phyloP scores from a whole-genome alignment of 2,329 filamentous ascomycete genomes.

The Fusarium fujikuroi region DNA sequence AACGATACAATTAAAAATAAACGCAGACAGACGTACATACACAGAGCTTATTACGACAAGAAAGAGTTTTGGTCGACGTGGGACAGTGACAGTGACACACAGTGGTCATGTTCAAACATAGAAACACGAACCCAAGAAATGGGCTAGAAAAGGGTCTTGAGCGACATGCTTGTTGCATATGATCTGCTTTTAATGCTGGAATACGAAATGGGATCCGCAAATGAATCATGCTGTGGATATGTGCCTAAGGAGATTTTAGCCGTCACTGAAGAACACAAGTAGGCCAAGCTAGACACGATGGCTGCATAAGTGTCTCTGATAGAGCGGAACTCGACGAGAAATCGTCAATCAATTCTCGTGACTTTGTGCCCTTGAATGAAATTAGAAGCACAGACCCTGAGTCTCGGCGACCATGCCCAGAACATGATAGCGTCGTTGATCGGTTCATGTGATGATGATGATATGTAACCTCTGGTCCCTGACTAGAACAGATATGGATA shows the following conservation, averaged over 20 bases:
- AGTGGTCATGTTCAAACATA: conserved; percentile 1
- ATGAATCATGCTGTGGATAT: conserved; percentile 12
- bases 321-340: neutral
- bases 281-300: neutral
- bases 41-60: neutral
- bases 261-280: neutral
- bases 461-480: conserved; percentile 24
- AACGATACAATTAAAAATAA: neutral
- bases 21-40: neutral
- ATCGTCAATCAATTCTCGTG: neutral
- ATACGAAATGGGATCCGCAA: conserved; percentile 14
- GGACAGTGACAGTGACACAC: neutral
- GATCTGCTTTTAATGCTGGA: conserved; percentile 26
- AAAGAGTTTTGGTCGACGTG: neutral
- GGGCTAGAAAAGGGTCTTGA: neutral
- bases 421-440: conserved; percentile 12
- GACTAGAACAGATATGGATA: conserved; percentile 29
- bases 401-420: conserved; percentile 28
- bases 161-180: conserved; percentile 26
- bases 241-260: neutral
- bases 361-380: neutral
- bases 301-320: conserved; percentile 3
- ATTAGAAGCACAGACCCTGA: conserved; percentile 13
- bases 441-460: conserved; percentile 30
- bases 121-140: neutral